Conservation (phyloP, 192 early-diverging fungal species). For the Coemansia aciculifera region DNA sequence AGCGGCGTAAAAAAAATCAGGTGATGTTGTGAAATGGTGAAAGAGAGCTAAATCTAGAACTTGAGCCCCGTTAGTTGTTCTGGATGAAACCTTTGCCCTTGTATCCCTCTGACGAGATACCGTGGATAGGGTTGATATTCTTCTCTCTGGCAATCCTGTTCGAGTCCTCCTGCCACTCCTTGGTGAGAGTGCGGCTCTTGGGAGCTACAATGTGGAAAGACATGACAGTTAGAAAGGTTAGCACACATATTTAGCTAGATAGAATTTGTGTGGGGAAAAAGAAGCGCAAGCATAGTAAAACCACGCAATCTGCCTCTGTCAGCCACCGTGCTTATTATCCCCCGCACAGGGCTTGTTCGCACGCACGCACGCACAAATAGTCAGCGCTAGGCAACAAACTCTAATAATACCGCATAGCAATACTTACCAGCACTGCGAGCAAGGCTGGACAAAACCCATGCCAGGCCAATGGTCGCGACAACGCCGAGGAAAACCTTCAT, state of each 20-base stretch:
- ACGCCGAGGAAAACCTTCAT: constrained; percentile 71
- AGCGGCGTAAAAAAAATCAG: background rate
- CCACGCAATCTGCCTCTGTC: background rate
- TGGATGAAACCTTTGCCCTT: constrained; percentile 72
- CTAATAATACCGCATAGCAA: constrained; percentile 15
- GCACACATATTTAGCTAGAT: background rate
- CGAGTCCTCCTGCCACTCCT: constrained; percentile 84
- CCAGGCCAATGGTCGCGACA: constrained; percentile 57
- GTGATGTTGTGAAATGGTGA: constrained; percentile 5
- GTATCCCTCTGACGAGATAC: constrained; percentile 78
- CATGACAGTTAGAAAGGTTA: constrained; percentile 5
- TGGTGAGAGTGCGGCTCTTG: constrained; percentile 66
- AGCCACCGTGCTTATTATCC: background rate
- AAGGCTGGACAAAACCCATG: constrained; percentile 59
- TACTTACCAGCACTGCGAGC: constrained; percentile 58
- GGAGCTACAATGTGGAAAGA: constrained; percentile 56
- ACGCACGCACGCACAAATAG: background rate
- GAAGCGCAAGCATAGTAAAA: background rate
- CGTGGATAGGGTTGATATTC: constrained; percentile 77
- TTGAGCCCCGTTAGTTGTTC: constrained; percentile 19
- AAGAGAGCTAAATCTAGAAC: background rate
- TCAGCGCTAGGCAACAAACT: background rate
- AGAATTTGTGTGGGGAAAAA: constrained; percentile 4
- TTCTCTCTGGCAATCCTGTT: constrained; percentile 69
- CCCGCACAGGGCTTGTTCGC: background rate